Conservation (phyloP, 345 rosid genomes). For the Viola odorata region DNA sequence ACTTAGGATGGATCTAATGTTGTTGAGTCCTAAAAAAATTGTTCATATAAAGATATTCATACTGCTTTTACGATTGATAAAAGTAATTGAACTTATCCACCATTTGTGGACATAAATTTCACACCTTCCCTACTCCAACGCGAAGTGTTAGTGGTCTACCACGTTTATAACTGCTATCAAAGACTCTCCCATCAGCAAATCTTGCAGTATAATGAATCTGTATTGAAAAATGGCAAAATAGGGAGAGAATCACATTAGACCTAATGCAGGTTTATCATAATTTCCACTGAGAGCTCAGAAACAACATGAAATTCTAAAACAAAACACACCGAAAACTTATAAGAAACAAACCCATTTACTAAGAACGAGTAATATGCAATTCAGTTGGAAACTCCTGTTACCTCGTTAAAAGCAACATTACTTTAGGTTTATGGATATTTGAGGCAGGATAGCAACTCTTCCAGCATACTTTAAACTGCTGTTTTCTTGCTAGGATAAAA, state of each 20-base stretch:
- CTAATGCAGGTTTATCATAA: too few relatives aligned
- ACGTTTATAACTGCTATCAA: slow-evolving; percentile 93
- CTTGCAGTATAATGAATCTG: slow-evolving; percentile 90
- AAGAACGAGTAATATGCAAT: too few relatives aligned
- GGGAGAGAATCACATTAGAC: not conserved
- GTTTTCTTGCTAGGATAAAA: not conserved
- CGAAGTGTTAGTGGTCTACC: slow-evolving; percentile 92
- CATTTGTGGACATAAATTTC: not conserved
- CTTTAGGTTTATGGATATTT: too few relatives aligned
- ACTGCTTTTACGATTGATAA: not conserved
- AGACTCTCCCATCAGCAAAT: slow-evolving; percentile 80
- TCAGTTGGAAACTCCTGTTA: too few relatives aligned
- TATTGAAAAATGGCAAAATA: not conserved
- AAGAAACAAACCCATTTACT: too few relatives aligned
- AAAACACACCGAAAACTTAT: too few relatives aligned
- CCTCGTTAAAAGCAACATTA: too few relatives aligned
- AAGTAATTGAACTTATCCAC: not conserved
- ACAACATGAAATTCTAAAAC: too few relatives aligned
- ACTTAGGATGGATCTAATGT: too few relatives aligned
- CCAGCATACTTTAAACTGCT: not conserved
- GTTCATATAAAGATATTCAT: too few relatives aligned
- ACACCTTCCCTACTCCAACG: slow-evolving; percentile 86
- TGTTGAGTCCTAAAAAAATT: too few relatives aligned
- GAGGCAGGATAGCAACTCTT: not conserved
- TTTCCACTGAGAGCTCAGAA: too few relatives aligned